These are phyloP conservation scores for Trichoderma sp. DNA, from an alignment of 2,329 filamentous ascomycete species.

Conservation along the genomic window DNA sequence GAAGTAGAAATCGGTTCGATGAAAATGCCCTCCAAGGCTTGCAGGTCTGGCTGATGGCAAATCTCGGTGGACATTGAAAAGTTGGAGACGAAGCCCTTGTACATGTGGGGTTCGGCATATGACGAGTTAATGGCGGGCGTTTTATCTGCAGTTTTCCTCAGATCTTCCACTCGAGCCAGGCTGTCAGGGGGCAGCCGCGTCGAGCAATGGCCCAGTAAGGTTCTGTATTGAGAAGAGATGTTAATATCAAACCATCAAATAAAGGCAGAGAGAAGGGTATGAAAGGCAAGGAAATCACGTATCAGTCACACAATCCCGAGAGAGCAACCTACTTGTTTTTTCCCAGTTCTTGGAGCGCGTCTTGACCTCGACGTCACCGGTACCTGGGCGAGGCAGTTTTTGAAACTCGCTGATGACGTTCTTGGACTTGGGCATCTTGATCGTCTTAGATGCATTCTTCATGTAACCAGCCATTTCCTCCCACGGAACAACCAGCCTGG, in stretches of 20 bases:
- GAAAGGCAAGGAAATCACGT: background rate
- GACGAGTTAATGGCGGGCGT: constrained; percentile 48
- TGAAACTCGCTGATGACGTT: constrained; percentile 49
- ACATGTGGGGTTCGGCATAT: constrained; percentile 50
- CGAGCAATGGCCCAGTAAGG: constrained; percentile 60
- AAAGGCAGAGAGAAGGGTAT: background rate
- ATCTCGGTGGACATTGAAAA: constrained; percentile 61
- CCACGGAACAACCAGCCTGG: constrained; percentile 63
- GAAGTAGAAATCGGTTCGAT: constrained; percentile 60
- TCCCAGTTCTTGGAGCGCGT: constrained; percentile 52
- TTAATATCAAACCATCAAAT: background rate
- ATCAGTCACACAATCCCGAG: background rate
- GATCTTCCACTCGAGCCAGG: constrained; percentile 52
- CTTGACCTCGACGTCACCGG: constrained; percentile 37
- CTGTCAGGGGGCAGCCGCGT: constrained; percentile 65
- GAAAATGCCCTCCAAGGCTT: constrained; percentile 64
- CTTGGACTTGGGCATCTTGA: constrained; percentile 45
- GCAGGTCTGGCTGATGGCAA: constrained; percentile 66
- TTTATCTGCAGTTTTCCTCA: constrained; percentile 47
- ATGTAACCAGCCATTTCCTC: constrained; percentile 60
- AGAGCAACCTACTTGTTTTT: constrained; percentile 35
- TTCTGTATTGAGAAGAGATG: constrained; percentile 36
- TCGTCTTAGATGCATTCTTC: constrained; percentile 51
- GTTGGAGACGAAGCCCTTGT: constrained; percentile 62
- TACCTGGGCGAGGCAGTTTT: constrained; percentile 42